These are phyloP conservation scores for Yamadazyma akitaensis DNA, from an alignment of 805 yeast species.

Conservation along the genomic window DNA sequence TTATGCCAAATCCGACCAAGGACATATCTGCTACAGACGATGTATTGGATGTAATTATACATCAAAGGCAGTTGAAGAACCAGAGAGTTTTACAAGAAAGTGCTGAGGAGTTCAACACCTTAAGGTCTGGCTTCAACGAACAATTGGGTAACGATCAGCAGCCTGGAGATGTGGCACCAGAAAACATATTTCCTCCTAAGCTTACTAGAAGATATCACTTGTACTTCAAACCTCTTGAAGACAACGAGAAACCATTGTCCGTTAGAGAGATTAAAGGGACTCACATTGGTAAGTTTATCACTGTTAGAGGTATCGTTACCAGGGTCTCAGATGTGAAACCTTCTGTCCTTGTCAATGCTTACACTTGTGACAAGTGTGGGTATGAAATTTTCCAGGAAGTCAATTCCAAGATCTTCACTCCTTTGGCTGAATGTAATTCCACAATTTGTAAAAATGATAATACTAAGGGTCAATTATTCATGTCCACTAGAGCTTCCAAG, in stretches of 20 bases:
- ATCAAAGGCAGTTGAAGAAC: conserved; percentile 84
- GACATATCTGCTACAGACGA: conserved; percentile 80
- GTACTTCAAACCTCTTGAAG: conserved; percentile 78
- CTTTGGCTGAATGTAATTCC: conserved; percentile 85
- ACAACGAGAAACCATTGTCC: conserved; percentile 58
- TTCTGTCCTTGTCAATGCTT: conserved; percentile 83
- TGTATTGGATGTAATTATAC: conserved; percentile 87
- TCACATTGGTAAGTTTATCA: conserved; percentile 80
- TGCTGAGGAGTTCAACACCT: conserved; percentile 53
- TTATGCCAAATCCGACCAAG: conserved; percentile 84
- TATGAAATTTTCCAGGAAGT: conserved; percentile 96
- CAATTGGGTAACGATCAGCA: conserved; percentile 13
- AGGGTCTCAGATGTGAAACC: conserved; percentile 97
- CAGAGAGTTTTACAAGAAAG: conserved; percentile 66
- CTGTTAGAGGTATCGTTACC: conserved; percentile 91
- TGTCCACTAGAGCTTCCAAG: conserved; percentile 94
- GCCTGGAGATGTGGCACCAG: conserved; percentile 11
- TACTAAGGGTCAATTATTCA: conserved; percentile 82
- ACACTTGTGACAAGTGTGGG: conserved; percentile 97
- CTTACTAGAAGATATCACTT: conserved; percentile 82
- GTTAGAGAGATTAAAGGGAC: conserved; percentile 88
- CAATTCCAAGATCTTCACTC: conserved; percentile 75
- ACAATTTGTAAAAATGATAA: conserved; percentile 73
- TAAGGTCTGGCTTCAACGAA: conserved; percentile 21
- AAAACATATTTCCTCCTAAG: conserved; percentile 74